Evolutionary conservation across 2,329 filamentous ascomycete genomes (phyloP).

Genomic region (Neonectria coccinea): DNA sequence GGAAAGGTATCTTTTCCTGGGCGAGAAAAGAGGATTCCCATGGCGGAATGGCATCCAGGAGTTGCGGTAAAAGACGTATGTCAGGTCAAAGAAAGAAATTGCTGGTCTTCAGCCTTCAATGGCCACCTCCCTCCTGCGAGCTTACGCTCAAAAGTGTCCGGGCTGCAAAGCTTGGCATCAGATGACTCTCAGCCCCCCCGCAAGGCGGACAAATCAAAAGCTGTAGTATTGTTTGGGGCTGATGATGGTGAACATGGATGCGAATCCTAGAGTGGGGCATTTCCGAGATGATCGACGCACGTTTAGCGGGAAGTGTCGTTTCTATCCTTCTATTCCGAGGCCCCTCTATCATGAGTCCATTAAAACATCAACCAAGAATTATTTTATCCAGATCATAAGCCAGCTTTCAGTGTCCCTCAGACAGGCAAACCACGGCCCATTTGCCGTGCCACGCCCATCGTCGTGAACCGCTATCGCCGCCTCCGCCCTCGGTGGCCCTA

Average conservation of each 20-base stretch:
- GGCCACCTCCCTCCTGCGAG: too few species aligned
- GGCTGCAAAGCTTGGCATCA: neutral
- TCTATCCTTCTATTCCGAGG: slow-evolving; percentile 15
- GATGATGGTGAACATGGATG: neutral
- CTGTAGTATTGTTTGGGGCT: neutral
- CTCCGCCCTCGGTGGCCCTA: slow-evolving; percentile 73
- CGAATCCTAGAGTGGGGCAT: slow-evolving; percentile 8
- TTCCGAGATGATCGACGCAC: neutral
- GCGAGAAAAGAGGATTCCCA: slow-evolving; percentile 36
- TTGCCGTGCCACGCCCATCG: slow-evolving; percentile 97
- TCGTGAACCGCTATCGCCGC: slow-evolving; percentile 75
- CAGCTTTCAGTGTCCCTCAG: slow-evolving; percentile 47
- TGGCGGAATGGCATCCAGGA: neutral
- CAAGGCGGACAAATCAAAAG: slow-evolving; percentile 12
- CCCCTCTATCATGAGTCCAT: slow-evolving; percentile 27
- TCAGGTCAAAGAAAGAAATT: neutral
- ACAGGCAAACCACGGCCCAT: slow-evolving; percentile 85
- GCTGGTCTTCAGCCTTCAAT: neutral
- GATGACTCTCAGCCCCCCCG: neutral
- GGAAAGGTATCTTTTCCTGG: slow-evolving; percentile 26
- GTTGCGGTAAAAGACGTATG: neutral
- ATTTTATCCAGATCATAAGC: neutral
- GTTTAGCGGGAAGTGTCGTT: neutral
- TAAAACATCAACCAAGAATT: slow-evolving; percentile 22
- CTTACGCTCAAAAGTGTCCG: too few species aligned